Conservation (phyloP, 768 basidiomycete genomes). For the Myochromella boudieri region DNA sequence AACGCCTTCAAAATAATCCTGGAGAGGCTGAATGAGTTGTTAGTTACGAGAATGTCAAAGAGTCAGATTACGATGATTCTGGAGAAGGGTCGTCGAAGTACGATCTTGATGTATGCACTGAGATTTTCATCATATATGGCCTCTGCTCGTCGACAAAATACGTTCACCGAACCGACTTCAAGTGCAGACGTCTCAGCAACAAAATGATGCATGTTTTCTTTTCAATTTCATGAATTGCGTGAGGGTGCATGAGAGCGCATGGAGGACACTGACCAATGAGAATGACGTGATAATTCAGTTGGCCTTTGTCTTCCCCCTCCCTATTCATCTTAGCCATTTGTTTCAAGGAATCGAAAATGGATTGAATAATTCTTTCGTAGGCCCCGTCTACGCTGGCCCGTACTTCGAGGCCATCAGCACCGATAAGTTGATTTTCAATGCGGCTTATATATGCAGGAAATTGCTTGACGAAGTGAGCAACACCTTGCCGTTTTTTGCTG, state of each 20-base stretch:
- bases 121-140: constrained; percentile 89
- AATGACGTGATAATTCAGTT: constrained; percentile 94
- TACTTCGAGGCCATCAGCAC: constrained; percentile 74
- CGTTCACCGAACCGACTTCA: constrained; percentile 58
- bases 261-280: constrained; percentile 72
- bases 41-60: neutral
- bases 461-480: constrained; percentile 88
- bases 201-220: constrained; percentile 98
- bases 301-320: constrained; percentile 93
- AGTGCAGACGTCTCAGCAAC: constrained; percentile 77
- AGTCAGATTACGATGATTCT: constrained; percentile 82
- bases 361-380: constrained; percentile 85
- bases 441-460: constrained; percentile 87
- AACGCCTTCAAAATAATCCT: constrained; percentile 96
- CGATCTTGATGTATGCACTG: constrained; percentile 79
- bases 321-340: constrained; percentile 96
- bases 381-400: constrained; percentile 74
- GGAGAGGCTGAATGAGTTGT: constrained; percentile 9
- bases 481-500: constrained; percentile 90
- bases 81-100: constrained; percentile 82
- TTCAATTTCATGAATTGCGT: neutral
- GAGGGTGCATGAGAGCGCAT: neutral
- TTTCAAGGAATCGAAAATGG: constrained; percentile 91
- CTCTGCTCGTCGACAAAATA: constrained; percentile 73
- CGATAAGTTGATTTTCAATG: constrained; percentile 82